Conservation (phyloP, 2,329 filamentous ascomycete species). For the Xylariaceae sp. region DNA sequence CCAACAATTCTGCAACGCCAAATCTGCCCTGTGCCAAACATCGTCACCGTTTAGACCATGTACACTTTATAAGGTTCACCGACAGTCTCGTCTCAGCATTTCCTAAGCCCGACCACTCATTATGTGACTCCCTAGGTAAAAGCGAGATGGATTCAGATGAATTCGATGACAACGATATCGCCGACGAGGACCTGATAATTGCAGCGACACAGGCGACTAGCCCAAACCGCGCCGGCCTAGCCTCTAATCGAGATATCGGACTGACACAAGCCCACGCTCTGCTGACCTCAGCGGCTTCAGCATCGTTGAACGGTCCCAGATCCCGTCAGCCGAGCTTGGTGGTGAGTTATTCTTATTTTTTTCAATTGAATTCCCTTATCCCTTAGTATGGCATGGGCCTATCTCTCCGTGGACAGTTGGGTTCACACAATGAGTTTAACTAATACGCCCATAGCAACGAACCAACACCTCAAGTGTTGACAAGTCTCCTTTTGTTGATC, state of each 20-base stretch:
- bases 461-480: not conserved
- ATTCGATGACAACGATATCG: conserved; percentile 67
- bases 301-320: conserved; percentile 11
- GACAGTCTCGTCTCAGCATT: conserved; percentile 20
- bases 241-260: conserved; percentile 29
- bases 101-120: conserved; percentile 7
- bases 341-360: conserved; percentile 25
- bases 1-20: too few relatives aligned
- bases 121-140: conserved; percentile 14
- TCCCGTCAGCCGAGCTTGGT: conserved; percentile 18
- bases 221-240: conserved; percentile 36
- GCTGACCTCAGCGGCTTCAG: conserved; percentile 15
- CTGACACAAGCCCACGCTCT: conserved; percentile 28
- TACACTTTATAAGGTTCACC: conserved; percentile 7
- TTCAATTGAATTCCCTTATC: not conserved
- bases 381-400: not conserved
- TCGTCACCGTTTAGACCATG: conserved; percentile 1
- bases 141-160: conserved; percentile 61
- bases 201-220: conserved; percentile 58
- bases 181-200: conserved; percentile 69
- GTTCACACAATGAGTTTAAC: not conserved
- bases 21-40: too few relatives aligned
- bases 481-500: conserved; percentile 42
- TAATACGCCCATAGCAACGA: conserved; percentile 26
- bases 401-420: not conserved